Evolutionary conservation across 306 rosid genomes (phyloP).

Genomic region (Medicago arabica): DNA sequence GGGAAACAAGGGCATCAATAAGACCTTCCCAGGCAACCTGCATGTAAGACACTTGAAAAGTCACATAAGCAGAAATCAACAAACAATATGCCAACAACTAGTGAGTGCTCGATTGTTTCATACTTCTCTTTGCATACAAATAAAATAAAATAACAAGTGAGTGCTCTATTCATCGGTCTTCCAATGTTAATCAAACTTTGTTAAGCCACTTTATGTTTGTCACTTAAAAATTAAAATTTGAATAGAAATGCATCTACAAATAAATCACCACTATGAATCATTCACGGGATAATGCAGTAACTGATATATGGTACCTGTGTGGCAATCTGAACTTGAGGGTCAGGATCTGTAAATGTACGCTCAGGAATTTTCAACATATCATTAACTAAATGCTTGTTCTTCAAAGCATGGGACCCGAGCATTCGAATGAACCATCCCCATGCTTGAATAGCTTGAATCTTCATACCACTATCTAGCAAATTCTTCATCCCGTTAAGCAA

Average conservation of each 20-base stretch:
- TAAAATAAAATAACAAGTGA: conserved; percentile 1
- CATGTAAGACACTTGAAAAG: conserved; percentile 10
- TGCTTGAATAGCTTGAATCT: conserved; percentile 74
- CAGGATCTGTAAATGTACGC: conserved; percentile 77
- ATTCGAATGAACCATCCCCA: conserved; percentile 91
- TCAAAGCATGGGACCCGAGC: conserved; percentile 72
- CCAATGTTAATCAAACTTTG: conserved; percentile 20
- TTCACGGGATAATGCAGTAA: conserved; percentile 35
- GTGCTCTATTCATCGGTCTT: conserved; percentile 11
- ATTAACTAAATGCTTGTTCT: conserved; percentile 70
- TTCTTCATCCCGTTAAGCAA: conserved; percentile 65
- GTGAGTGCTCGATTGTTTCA: conserved; percentile 1
- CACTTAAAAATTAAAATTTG: conserved; percentile 16
- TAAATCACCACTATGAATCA: conserved; percentile 36
- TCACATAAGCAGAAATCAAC: conserved; percentile 1
- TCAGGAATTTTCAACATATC: conserved; percentile 84
- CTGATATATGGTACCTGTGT: conserved; percentile 65
- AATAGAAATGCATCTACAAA: conserved; percentile 31
- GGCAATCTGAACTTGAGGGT: conserved; percentile 83
- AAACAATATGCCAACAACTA: conserved; percentile 1
- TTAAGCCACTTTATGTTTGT: conserved; percentile 5
- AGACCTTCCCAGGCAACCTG: conserved; percentile 96
- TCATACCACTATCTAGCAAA: conserved; percentile 69
- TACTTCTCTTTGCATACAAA: not conserved
- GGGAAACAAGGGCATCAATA: conserved; percentile 74